Conservation (phyloP, 495 filamentous ascomycete species). For the Penicillium paradoxum region DNA sequence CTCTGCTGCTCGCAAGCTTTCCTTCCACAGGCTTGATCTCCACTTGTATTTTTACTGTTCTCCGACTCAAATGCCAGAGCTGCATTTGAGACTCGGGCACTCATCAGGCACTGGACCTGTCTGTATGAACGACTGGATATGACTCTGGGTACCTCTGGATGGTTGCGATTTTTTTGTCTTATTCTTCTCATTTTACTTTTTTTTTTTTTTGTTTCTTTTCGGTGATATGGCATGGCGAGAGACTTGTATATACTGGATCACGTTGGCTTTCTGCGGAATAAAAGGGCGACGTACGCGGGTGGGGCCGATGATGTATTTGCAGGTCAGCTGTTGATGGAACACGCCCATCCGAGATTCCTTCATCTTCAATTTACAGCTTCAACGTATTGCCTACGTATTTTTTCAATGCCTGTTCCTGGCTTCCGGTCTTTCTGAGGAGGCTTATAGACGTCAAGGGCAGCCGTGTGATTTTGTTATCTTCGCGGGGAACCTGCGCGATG, state of each 20-base stretch:
- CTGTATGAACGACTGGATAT: constrained; percentile 39
- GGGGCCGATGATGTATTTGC: constrained; percentile 31
- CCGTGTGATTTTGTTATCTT: not conserved
- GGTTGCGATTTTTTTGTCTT: constrained; percentile 21
- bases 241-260: constrained; percentile 24
- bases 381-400: not conserved
- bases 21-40: constrained; percentile 6
- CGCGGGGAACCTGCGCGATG: constrained; percentile 44
- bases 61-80: constrained; percentile 27
- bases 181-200: constrained; percentile 11
- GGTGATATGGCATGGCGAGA: constrained; percentile 15
- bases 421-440: not conserved
- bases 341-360: constrained; percentile 12
- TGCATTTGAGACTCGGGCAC: constrained; percentile 17
- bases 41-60: constrained; percentile 36
- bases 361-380: not conserved
- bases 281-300: not conserved
- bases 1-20: constrained; percentile 2
- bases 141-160: constrained; percentile 24
- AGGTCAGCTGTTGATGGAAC: constrained; percentile 23
- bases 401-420: not conserved
- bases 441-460: not conserved
- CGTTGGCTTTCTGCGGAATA: constrained; percentile 13
- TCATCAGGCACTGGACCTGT: constrained; percentile 32
- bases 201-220: constrained; percentile 10